These are phyloP conservation scores for Leersia perrieri DNA, from an alignment of 176 grass and related monocot species.

Conservation along the genomic window DNA sequence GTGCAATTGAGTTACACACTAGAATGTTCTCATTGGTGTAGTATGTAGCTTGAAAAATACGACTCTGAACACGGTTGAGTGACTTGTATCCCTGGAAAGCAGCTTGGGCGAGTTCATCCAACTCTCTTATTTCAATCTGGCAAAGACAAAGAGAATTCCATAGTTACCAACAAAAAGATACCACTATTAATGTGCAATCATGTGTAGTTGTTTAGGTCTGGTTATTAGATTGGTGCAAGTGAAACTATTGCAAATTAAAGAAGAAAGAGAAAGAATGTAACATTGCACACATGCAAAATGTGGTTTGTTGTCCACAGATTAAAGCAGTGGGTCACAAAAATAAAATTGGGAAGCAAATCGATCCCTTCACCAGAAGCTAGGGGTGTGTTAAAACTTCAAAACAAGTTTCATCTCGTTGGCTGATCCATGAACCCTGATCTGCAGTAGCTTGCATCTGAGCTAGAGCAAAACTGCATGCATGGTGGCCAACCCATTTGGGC, in stretches of 20 bases:
- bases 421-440: neutral
- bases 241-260: slow-evolving; percentile 6
- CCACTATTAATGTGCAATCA: neutral
- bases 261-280: slow-evolving; percentile 15
- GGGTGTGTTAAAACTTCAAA: neutral
- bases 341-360: neutral
- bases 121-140: slow-evolving; percentile 92
- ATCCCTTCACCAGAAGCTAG: neutral
- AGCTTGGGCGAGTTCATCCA: slow-evolving; percentile 91
- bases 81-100: slow-evolving; percentile 91
- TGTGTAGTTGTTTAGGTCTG: neutral
- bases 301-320: slow-evolving; percentile 16
- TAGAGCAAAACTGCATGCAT: neutral
- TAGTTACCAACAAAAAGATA: slow-evolving; percentile 9
- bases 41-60: slow-evolving; percentile 88
- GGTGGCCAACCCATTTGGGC: neutral
- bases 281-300: slow-evolving; percentile 10
- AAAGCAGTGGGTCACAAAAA: slow-evolving; percentile 15
- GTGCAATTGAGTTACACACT: slow-evolving; percentile 41
- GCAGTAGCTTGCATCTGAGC: neutral
- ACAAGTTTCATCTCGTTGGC: neutral
- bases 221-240: slow-evolving; percentile 15
- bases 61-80: slow-evolving; percentile 93
- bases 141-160: slow-evolving; percentile 27
- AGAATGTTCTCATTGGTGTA: slow-evolving; percentile 95